Conservation (phyloP, 257 asterid genomes). For the Mentha longifolia region DNA sequence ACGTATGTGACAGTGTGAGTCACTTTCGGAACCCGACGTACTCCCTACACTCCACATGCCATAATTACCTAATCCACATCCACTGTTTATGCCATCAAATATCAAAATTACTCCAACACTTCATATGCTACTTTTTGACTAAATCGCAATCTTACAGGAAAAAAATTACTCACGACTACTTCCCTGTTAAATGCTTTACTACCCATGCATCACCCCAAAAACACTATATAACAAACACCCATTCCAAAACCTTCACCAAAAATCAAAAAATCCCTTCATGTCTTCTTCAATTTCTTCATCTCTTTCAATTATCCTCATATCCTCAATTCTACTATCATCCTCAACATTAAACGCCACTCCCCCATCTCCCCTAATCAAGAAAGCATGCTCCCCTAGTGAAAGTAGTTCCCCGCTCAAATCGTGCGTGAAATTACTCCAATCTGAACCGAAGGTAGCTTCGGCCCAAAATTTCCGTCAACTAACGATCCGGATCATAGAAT, state of each 20-base stretch:
- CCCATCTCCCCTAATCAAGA: background rate
- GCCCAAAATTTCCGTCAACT: conserved; percentile 9
- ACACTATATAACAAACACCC: background rate
- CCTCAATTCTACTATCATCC: background rate
- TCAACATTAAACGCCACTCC: background rate
- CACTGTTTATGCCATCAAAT: background rate
- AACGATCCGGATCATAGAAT: conserved; percentile 9
- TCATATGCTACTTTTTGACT: background rate
- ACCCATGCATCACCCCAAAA: background rate
- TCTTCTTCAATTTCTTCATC: background rate
- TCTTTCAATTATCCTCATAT: background rate
- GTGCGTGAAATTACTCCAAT: conserved; percentile 11
- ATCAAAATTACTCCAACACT: background rate
- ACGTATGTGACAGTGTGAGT: too few species aligned
- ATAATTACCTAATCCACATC: too few species aligned
- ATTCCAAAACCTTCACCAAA: background rate
- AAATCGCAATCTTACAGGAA: background rate
- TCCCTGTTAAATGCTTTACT: background rate
- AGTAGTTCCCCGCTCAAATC: too few species aligned
- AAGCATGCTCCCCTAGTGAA: background rate
- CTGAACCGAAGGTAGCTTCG: background rate
- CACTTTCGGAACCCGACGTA: too few species aligned
- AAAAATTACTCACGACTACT: background rate
- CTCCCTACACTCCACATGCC: too few species aligned
- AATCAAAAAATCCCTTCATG: background rate